These are phyloP conservation scores for Hericium rajendrae DNA, from an alignment of 768 basidiomycete genomes.

Conservation along the genomic window DNA sequence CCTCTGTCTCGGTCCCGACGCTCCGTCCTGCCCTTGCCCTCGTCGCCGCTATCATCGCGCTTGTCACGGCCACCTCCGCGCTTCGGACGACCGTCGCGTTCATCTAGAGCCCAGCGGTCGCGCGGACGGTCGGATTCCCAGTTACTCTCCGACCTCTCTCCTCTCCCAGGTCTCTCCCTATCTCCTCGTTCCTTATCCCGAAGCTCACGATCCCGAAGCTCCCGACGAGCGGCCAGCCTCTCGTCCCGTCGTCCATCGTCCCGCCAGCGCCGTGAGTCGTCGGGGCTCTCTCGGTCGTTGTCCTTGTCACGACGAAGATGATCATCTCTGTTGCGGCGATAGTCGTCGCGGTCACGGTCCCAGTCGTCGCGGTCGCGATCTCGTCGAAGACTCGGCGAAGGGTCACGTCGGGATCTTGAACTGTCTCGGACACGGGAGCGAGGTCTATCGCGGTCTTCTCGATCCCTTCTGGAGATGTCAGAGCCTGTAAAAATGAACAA, in stretches of 20 bases:
- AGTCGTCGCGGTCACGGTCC: conserved; percentile 22
- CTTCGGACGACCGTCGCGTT: conserved; percentile 58
- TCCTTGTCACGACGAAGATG: conserved; percentile 29
- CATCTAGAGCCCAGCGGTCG: conserved; percentile 51
- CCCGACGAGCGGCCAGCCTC: conserved; percentile 52
- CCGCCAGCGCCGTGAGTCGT: conserved; percentile 69
- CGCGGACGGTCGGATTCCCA: conserved; percentile 21
- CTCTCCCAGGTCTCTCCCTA: conserved; percentile 39
- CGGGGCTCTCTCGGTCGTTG: conserved; percentile 42
- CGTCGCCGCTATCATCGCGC: conserved; percentile 41
- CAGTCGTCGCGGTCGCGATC: conserved; percentile 25
- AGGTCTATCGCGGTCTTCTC: conserved; percentile 54
- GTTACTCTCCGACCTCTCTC: conserved; percentile 12
- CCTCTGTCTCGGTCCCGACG: conserved; percentile 43
- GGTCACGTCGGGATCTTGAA: conserved; percentile 50
- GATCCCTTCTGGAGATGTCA: conserved; percentile 47
- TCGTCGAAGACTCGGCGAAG: conserved; percentile 32
- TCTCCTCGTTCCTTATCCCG: conserved; percentile 28
- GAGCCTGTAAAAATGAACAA: conserved; percentile 26
- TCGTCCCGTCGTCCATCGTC: conserved; percentile 80
- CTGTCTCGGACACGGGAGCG: conserved; percentile 57
- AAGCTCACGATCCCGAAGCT: conserved; percentile 31
- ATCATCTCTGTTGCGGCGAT: conserved; percentile 34
- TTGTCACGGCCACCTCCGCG: conserved; percentile 50
- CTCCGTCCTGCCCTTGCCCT: conserved; percentile 38